Base-by-base conservation (phyloP, 1,139 yeast species). In the Taphrina wiesneri region DNA sequence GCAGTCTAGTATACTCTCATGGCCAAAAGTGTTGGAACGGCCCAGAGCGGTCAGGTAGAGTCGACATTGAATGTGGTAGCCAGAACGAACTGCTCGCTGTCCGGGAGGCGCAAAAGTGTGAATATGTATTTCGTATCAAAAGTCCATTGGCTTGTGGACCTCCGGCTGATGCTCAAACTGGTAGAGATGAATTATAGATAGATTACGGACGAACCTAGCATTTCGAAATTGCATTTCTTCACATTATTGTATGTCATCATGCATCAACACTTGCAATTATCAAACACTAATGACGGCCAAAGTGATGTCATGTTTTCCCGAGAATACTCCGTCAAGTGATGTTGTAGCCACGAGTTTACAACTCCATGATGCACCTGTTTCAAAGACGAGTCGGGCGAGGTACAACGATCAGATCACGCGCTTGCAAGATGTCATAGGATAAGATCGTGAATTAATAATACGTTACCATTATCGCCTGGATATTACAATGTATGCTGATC, bases 21-120 rank as follows among this genome's bases (percentile, higher is more conserved):
- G 99, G 99, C n/a, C 86, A 86, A 61, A 82, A 82, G 73, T 95
- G 99, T 76, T 93, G 99, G 97, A 90, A 91, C 74, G 99, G 99
- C 0, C 98, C 98, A 2, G 76, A 79, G 32, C 83, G 99, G 74
- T 82, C 87, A 41, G 92, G 91, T 0, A 77, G 77, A 11, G 86
- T 90, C 2, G 80, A 81, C 30, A 75, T 93, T 68, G 78, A 79
- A 23, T 95, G 99, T 77, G 96, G 96, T 0, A 74, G 78, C 2
- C 77, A 79, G 1, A 78, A 83, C 53, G 80, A 82, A 68, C 78
- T 95, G 34, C 66, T 85, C 32, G 77, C 85, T 1, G 96, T 92
- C 3, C 80, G 86, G 54, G 99, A 95, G 76, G 93, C 96, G 1
- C 96, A 92, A 71, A 89, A 88, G 74, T 93, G 99, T 77, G 86